Conservation (phyloP, 208 protist species). For the Crithidia thermophila region DNA sequence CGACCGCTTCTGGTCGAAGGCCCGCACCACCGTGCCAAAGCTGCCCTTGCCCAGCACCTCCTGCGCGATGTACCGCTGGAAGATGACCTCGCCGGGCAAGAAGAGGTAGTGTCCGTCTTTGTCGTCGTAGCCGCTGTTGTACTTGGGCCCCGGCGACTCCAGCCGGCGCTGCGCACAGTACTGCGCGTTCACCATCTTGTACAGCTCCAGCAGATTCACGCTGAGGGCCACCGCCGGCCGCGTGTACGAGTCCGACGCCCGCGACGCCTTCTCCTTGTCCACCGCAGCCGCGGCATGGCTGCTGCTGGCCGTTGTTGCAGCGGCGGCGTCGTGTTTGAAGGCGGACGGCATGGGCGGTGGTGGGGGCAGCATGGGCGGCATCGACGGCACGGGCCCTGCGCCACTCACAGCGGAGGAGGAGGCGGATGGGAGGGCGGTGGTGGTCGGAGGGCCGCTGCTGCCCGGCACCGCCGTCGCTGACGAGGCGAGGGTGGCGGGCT, state of each 20-base stretch:
- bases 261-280: background rate
- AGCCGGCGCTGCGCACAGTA: conserved; percentile 71
- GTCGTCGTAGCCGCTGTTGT: conserved; percentile 91
- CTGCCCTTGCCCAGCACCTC: conserved; percentile 90
- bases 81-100: conserved; percentile 80
- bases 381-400: too few species aligned
- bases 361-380: too few species aligned
- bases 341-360: background rate
- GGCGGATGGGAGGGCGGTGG: too few species aligned
- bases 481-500: background rate
- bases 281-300: background rate
- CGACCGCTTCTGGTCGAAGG: conserved; percentile 82
- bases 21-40: conserved; percentile 91
- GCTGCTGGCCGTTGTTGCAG: background rate
- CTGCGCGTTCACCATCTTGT: conserved; percentile 76
- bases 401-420: too few species aligned
- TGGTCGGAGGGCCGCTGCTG: background rate
- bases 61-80: conserved; percentile 84
- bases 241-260: conserved; percentile 5
- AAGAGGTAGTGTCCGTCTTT: conserved; percentile 91
- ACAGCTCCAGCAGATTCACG: conserved; percentile 55
- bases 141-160: conserved; percentile 67
- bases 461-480: background rate
- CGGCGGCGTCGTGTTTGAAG: too few species aligned
- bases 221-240: conserved; percentile 57